phyloP scores from a whole-genome alignment of 73 alveolate genomes.

The Symbiodinium pilosum region DNA sequence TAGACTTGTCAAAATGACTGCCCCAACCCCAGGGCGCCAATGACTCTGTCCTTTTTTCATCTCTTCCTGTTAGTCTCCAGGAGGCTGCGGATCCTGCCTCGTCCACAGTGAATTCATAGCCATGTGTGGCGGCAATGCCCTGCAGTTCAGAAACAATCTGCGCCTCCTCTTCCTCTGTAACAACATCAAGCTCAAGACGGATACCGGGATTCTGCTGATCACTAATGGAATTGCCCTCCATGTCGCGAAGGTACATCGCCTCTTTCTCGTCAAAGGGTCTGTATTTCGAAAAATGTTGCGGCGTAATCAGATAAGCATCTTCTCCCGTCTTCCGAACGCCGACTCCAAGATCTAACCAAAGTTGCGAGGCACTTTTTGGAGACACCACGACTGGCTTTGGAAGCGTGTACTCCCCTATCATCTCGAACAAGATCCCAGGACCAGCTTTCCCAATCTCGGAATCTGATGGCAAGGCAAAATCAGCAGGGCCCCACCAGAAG shows the following conservation, averaged over 20 bases:
- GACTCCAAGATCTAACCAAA: slow-evolving; percentile 23
- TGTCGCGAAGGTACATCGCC: slow-evolving; percentile 50
- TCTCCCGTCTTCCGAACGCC: slow-evolving; percentile 16
- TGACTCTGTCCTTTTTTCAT: slow-evolving; percentile 11
- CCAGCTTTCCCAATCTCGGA: background rate
- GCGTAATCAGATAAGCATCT: slow-evolving; percentile 36
- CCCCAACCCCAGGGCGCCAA: slow-evolving; percentile 89
- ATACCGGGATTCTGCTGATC: slow-evolving; percentile 40
- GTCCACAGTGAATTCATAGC: slow-evolving; percentile 45
- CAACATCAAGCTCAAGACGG: slow-evolving; percentile 37
- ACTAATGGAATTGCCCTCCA: slow-evolving; percentile 51
- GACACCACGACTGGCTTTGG: slow-evolving; percentile 64
- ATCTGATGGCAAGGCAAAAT: no score
- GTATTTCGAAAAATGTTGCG: slow-evolving; percentile 47
- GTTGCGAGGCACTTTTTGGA: background rate
- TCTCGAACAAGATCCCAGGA: slow-evolving; percentile 7
- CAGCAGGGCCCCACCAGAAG: no score
- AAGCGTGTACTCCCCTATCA: slow-evolving; percentile 37
- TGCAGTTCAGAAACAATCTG: slow-evolving; percentile 9
- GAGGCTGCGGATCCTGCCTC: background rate
- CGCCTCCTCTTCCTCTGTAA: slow-evolving; percentile 23
- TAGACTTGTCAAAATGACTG: background rate
- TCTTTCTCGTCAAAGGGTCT: background rate
- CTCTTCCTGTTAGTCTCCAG: slow-evolving; percentile 63
- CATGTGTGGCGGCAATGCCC: background rate